Evolutionary conservation across 2,329 filamentous ascomycete species (phyloP), one percentile per base, ranked within the genome.

Genomic region (Arthrobotrys entomopaga): DNA sequence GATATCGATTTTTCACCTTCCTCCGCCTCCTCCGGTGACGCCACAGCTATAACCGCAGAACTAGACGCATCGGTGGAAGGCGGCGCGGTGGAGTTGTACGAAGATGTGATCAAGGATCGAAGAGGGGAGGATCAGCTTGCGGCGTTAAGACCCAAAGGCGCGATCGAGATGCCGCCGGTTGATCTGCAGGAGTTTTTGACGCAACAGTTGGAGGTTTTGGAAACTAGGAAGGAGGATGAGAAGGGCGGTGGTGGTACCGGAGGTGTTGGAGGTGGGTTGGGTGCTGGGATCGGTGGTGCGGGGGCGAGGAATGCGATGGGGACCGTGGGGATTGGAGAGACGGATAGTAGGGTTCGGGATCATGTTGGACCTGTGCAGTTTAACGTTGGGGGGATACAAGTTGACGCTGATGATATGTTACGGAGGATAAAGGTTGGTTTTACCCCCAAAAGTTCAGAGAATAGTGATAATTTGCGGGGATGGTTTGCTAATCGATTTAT

Each of bases 371-470:
- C 93, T 0, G 93, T 97, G 77, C 93, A 97, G 80, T 97, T 98
- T 83, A 99, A 99, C 81, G 95, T 99, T 86, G 95, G 95, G 48
- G 95, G 95, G 61, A 97, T 99, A 76, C 93, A 97, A 80, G 91
- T 97, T 29, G 93, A 97, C 82, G 93, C 93, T 7, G 93, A 97
- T 80, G 93, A 97, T 79, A 95, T 96, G 90, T 83, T 97, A 69
- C 90, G 93, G 81, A 88, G 91, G 78, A 84, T 96, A 74, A 93
- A 93, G 87, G 92, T 94, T 15, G 43, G 22, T n/a, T 48, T 60
- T 8, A 49, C 46, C n/a, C n/a, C n/a, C n/a, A n/a, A n/a, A n/a
- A n/a, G n/a, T 50, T 22, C 13, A 34, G 29, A 34, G 29, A 10
- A 34, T 34, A 34, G 29, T 34, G 29, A 10, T 34, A 8, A 1